A percentile compares a stretch with the other conserved stretches of the same genome.
Conservation (phyloP, 768 basidiomycete species). For the Crucibulum laeve region DNA sequence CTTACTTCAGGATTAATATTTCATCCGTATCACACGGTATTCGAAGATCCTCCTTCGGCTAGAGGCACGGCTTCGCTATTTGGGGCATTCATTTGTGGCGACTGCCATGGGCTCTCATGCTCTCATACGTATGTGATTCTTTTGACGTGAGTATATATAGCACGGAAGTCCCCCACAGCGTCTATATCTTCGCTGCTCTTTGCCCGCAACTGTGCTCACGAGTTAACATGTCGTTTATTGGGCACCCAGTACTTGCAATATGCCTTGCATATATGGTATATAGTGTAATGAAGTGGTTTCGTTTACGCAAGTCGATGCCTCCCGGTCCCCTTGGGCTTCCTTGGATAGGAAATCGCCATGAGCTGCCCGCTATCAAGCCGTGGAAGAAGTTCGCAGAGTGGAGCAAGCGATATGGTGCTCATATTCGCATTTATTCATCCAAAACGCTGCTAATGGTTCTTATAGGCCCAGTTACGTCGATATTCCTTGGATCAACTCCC, state of each 20-base stretch:
- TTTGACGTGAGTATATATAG: no score
- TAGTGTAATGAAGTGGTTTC: slow-evolving; percentile 21
- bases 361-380: slow-evolving; percentile 39
- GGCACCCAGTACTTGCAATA: slow-evolving; percentile 4
- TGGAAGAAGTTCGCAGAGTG: slow-evolving; percentile 47
- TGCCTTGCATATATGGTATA: slow-evolving; percentile 15
- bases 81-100: no score
- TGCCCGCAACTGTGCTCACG: not conserved
- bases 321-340: slow-evolving; percentile 42
- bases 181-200: not conserved
- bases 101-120: no score
- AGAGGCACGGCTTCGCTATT: no score
- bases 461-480: slow-evolving; percentile 34
- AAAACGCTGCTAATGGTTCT: not conserved
- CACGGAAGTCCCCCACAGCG: not conserved
- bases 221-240: slow-evolving; percentile 2
- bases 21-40: no score
- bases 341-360: slow-evolving; percentile 39
- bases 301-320: slow-evolving; percentile 32
- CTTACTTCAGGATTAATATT: no score
- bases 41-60: no score
- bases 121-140: no score
- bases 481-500: slow-evolving; percentile 36
- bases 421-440: not conserved
- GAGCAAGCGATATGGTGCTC: slow-evolving; percentile 39